These are phyloP conservation scores for Tephrocybe sp. DNA, from an alignment of 768 basidiomycete genomes.

Conservation along the genomic window DNA sequence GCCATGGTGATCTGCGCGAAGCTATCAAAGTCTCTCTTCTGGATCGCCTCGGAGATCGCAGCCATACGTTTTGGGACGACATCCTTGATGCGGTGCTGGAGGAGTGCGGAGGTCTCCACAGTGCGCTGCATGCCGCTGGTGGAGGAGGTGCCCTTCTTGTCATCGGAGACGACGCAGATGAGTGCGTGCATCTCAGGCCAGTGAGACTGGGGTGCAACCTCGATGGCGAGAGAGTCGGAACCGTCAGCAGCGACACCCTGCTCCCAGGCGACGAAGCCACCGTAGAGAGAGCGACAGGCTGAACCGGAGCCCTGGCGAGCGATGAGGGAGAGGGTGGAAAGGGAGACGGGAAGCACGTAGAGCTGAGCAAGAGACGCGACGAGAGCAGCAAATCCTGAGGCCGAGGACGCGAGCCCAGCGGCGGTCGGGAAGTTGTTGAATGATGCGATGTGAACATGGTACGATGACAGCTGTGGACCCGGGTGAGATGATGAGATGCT, in stretches of 20 bases:
- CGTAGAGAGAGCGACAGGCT: constrained; percentile 95
- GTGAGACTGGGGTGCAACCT: constrained; percentile 81
- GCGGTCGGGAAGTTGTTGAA: constrained; percentile 99
- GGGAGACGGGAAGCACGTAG: constrained; percentile 75
- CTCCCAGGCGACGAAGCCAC: constrained; percentile 97
- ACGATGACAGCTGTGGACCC: constrained; percentile 61
- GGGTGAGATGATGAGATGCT: constrained; percentile 14
- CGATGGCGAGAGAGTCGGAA: constrained; percentile 82
- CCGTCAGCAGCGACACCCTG: constrained; percentile 69
- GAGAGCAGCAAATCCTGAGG: constrained; percentile 95
- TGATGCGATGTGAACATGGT: constrained; percentile 84
- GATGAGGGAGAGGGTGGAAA: constrained; percentile 87
- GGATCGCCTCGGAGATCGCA: constrained; percentile 79
- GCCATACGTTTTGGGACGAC: constrained; percentile 90
- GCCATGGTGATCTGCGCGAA: constrained; percentile 95
- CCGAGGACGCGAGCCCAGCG: constrained; percentile 95
- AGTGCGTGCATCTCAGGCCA: constrained; percentile 98
- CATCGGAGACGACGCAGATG: constrained; percentile 94
- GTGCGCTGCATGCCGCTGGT: constrained; percentile 98
- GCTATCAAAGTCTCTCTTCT: constrained; percentile 73
- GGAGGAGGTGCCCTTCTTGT: constrained; percentile 94
- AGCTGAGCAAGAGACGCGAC: constrained; percentile 86
- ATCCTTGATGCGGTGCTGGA: constrained; percentile 83
- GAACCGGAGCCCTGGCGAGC: constrained; percentile 98
- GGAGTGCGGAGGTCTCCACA: constrained; percentile 85